Conservation (phyloP, 2,329 filamentous ascomycete genomes). For the Exserohilum turcica region DNA sequence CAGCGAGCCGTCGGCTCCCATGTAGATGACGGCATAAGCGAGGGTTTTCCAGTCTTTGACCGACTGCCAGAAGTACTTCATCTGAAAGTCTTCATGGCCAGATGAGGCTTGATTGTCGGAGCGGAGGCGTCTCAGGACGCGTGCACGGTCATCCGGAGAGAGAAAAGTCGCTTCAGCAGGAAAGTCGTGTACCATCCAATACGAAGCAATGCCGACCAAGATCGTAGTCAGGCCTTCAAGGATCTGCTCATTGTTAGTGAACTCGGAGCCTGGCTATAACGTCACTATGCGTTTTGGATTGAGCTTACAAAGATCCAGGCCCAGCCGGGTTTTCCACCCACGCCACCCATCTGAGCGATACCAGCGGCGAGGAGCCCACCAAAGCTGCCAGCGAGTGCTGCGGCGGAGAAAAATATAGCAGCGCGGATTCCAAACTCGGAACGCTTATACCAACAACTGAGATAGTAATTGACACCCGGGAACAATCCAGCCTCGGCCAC, state of each 20-base stretch:
- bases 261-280: background rate
- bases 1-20: slow-evolving; percentile 71
- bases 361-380: slow-evolving; percentile 74
- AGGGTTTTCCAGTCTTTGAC: slow-evolving; percentile 87
- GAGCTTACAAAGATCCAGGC: slow-evolving; percentile 53
- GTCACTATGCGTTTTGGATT: too few relatives aligned
- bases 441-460: slow-evolving; percentile 83
- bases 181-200: slow-evolving; percentile 81
- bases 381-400: slow-evolving; percentile 78
- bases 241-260: slow-evolving; percentile 43
- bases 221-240: slow-evolving; percentile 74
- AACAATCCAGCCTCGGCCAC: slow-evolving; percentile 73
- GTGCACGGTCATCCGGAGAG: slow-evolving; percentile 68
- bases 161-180: slow-evolving; percentile 78
- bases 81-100: slow-evolving; percentile 75
- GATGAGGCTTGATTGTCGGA: slow-evolving; percentile 76
- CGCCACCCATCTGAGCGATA: slow-evolving; percentile 71
- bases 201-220: slow-evolving; percentile 65
- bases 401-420: slow-evolving; percentile 83
- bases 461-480: slow-evolving; percentile 72
- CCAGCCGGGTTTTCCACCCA: slow-evolving; percentile 55
- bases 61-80: slow-evolving; percentile 72
- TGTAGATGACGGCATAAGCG: slow-evolving; percentile 74
- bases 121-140: slow-evolving; percentile 73
- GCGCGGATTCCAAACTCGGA: slow-evolving; percentile 79